Percentiles rank a stretch among this genome's conserved stretches.
Conservation (phyloP, 192 early-diverging fungal species). For the Coemansia aciculifera region DNA sequence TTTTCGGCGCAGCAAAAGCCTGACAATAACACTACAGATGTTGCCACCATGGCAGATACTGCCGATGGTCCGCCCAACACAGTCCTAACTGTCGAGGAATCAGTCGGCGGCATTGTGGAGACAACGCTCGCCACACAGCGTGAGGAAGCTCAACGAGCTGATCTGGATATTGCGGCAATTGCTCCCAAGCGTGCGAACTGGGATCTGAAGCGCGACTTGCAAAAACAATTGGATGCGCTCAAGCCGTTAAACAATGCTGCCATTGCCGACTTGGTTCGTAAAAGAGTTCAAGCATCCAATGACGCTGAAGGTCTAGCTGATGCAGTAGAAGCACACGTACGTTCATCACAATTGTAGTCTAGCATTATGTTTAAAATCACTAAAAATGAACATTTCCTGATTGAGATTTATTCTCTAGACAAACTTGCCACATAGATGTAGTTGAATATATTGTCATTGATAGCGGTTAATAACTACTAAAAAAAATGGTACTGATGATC, state of each 20-base stretch:
- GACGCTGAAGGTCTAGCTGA: constrained; percentile 15
- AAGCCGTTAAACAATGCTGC: constrained; percentile 70
- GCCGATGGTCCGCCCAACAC: neutral
- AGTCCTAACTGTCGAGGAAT: neutral
- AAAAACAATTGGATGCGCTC: constrained; percentile 71
- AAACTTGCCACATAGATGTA: neutral
- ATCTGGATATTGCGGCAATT: constrained; percentile 70
- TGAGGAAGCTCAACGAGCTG: neutral
- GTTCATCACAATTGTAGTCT: neutral
- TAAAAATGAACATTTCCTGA: neutral
- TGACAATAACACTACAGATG: neutral
- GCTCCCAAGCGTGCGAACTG: constrained; percentile 88
- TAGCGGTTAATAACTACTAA: neutral
- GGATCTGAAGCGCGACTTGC: constrained; percentile 87
- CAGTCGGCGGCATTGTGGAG: constrained; percentile 23
- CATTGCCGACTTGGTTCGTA: constrained; percentile 76
- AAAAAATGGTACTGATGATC: neutral
- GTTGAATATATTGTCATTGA: neutral
- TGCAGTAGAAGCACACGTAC: constrained; percentile 24
- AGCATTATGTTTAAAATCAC: neutral
- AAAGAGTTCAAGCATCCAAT: constrained; percentile 35
- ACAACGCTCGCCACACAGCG: constrained; percentile 15
- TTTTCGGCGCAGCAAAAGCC: constrained; percentile 1
- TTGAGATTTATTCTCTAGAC: neutral
- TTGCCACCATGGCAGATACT: neutral